Conservation (phyloP, 805 yeast species). For the Zygoascus bituminiphila region DNA sequence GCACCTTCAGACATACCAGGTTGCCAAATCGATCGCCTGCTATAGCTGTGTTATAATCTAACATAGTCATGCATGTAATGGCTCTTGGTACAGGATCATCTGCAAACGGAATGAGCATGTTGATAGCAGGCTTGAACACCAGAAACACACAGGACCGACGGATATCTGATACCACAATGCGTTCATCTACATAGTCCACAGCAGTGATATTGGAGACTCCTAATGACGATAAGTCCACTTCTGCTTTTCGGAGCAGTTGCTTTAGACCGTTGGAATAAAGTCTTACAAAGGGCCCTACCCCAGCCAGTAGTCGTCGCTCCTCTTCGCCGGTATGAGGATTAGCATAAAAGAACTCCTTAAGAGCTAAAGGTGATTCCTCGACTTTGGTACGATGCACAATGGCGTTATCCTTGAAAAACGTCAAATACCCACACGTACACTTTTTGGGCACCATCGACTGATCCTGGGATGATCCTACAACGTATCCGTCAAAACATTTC, state of each 20-base stretch:
- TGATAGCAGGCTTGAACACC: constrained; percentile 38
- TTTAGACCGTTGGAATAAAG: constrained; percentile 69
- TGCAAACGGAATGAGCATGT: constrained; percentile 49
- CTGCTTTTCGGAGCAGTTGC: constrained; percentile 65
- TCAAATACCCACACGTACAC: constrained; percentile 17
- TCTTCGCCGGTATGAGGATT: background rate
- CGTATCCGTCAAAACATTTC: constrained; percentile 27
- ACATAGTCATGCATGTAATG: constrained; percentile 46
- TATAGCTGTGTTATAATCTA: constrained; percentile 70
- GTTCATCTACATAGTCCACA: constrained; percentile 45
- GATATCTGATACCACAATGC: constrained; percentile 67
- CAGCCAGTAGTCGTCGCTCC: constrained; percentile 53
- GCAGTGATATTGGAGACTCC: constrained; percentile 44
- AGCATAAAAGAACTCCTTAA: constrained; percentile 37
- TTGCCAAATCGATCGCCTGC: constrained; percentile 90
- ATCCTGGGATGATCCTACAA: constrained; percentile 25
- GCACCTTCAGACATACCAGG: constrained; percentile 56
- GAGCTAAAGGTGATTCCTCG: constrained; percentile 39
- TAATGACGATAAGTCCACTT: constrained; percentile 32
- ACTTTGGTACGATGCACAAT: constrained; percentile 53
- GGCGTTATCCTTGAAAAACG: constrained; percentile 28
- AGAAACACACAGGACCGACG: constrained; percentile 54
- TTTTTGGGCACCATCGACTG: constrained; percentile 19
- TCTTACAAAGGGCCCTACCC: constrained; percentile 44
- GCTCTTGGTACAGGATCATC: constrained; percentile 66